Percentiles rank a stretch among this genome's conserved stretches.
These are phyloP conservation scores for Austroboletus festivus DNA, from an alignment of 768 basidiomycete genomes.

Conservation along the genomic window DNA sequence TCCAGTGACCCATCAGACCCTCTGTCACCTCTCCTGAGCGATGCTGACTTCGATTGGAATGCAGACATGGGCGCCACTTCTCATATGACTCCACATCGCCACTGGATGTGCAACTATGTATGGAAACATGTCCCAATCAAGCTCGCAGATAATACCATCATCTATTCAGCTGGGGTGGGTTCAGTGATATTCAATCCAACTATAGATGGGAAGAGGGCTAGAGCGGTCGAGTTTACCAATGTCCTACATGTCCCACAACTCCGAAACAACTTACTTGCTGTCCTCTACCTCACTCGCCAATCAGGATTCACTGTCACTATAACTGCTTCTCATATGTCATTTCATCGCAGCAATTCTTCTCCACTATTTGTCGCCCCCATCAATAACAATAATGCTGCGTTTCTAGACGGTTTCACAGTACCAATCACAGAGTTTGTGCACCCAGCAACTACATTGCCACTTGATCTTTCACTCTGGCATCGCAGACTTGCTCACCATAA, in stretches of 20 bases:
- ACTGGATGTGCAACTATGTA: neutral
- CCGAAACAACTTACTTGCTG: neutral
- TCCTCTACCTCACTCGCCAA: neutral
- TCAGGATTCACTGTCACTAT: neutral
- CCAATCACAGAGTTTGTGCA: neutral
- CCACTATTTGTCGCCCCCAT: neutral
- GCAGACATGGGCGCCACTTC: conserved; percentile 2
- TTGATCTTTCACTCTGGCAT: neutral
- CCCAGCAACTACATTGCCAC: neutral
- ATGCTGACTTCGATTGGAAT: conserved; percentile 1
- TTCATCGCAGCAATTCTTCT: neutral
- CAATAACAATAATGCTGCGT: neutral
- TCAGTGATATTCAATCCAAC: neutral
- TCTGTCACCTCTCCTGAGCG: neutral
- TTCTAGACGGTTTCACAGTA: neutral
- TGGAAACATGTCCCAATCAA: neutral
- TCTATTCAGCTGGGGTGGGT: neutral
- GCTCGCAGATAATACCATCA: neutral
- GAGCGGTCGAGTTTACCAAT: neutral
- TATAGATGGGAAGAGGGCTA: neutral
- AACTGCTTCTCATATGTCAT: neutral
- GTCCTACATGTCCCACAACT: neutral
- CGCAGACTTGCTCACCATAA: neutral
- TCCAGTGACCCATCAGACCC: conserved; percentile 1
- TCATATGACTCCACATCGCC: neutral